Evolutionary conservation across 2,329 filamentous ascomycete species (phyloP).

Genomic region (Pyricularia grisea): DNA sequence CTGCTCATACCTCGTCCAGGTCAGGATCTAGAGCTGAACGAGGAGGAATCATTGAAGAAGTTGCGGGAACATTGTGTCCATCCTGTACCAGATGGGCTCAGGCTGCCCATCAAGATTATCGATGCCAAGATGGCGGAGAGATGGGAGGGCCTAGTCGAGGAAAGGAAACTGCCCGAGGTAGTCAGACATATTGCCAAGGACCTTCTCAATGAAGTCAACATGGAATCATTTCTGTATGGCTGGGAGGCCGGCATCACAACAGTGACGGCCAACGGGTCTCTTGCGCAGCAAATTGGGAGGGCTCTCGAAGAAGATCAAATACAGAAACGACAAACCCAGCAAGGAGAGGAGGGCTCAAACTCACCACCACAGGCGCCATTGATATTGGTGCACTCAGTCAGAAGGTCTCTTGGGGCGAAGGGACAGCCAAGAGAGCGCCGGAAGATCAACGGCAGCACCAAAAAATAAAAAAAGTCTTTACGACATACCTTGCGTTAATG

Average conservation of each 20-base stretch:
- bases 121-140: slow-evolving; percentile 30
- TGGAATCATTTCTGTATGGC: slow-evolving; percentile 62
- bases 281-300: slow-evolving; percentile 48
- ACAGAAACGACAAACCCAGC: not conserved
- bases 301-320: slow-evolving; percentile 9
- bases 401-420: slow-evolving; percentile 1
- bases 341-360: not conserved
- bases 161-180: slow-evolving; percentile 42
- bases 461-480: not conserved
- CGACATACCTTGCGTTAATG: not conserved
- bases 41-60: slow-evolving; percentile 14
- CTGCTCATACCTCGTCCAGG: slow-evolving; percentile 29
- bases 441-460: not conserved
- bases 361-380: not conserved
- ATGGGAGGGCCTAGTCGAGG: slow-evolving; percentile 25
- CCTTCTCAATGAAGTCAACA: slow-evolving; percentile 37
- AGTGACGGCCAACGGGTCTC: slow-evolving; percentile 60
- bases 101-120: slow-evolving; percentile 49
- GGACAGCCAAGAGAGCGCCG: not conserved
- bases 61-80: slow-evolving; percentile 27
- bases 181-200: slow-evolving; percentile 16
- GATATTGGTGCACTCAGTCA: not conserved
- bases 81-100: slow-evolving; percentile 24
- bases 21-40: not conserved
- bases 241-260: slow-evolving; percentile 57